Base-by-base conservation (phyloP, 805 yeast genomes). In the Saccharomycopsis sp. region DNA sequence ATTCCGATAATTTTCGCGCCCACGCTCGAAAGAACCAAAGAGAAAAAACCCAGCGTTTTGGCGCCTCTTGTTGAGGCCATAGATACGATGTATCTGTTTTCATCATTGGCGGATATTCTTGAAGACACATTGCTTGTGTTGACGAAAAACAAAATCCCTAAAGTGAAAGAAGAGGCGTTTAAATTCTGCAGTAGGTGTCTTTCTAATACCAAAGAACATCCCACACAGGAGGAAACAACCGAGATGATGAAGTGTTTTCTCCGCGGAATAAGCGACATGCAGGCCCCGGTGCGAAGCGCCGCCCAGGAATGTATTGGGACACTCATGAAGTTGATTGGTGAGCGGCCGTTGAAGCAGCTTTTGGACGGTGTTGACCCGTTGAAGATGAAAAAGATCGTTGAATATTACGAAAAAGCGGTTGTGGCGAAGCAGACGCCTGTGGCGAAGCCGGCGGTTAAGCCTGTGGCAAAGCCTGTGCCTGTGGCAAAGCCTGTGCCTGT, bases 231-330 rank as follows among this genome's bases (percentile, higher is more conserved):
- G 0, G 90, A 87, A 56, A 67, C 84, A 52, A 87, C 85, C 58
- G 67, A 69, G 5, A 81, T 89, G 1, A 78, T 85, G 72, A 79
- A 75, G 1, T 69, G 74, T 1, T 79, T 84, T 1, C 75, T 80
- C 7, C 88, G 85, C 65, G 74, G 89, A n/a, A 78, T 90, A 49
- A 76, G 81, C 47, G 99, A 94, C 64, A 84, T 96, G 0, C 88
- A 86, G 68, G 96, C 90, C 53, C 88, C 93, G 1, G 86, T 89
- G 1, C 81, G 99, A 67, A 81, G 84, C 55, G 83, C 85, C 2
- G 86, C 93, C 0, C 86, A 90, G 52, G 88, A 86, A 66, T 77
- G 85, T 64, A 78, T 91, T 42, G 98, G 97, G 3, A 83, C 88
- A 0, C 70, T 91, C 54, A 85, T 89, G 86, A 89, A 87, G 69